phyloP scores from a whole-genome alignment of 2,329 filamentous ascomycete genomes.

The Macrophomina tecta region DNA sequence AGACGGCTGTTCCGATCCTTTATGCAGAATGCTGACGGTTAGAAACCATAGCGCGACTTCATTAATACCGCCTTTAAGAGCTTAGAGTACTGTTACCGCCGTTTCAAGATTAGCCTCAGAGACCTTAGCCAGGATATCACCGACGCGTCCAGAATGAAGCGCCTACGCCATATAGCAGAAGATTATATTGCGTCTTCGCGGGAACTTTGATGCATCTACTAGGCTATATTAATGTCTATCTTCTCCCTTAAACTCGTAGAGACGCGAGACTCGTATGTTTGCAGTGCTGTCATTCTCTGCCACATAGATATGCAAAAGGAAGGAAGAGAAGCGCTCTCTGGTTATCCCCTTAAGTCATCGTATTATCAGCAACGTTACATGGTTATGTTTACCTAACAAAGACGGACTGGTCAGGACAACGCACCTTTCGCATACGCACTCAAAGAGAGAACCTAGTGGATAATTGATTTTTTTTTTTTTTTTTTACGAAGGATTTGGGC shows the following conservation, averaged over 20 bases:
- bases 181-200: no score
- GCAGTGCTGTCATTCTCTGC: no score
- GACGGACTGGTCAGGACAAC: background rate
- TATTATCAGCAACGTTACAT: no score
- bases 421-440: conserved; percentile 4
- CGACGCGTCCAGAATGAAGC: background rate
- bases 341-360: no score
- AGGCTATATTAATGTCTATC: no score
- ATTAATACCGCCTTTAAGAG: conserved; percentile 30
- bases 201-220: no score
- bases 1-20: conserved; percentile 32
- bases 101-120: conserved; percentile 34
- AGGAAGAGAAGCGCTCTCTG: background rate
- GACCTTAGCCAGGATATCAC: conserved; percentile 28
- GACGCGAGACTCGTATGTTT: no score
- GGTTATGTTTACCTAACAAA: background rate
- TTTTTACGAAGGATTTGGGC: background rate
- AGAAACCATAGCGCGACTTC: conserved; percentile 34
- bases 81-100: conserved; percentile 31
- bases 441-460: background rate
- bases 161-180: background rate
- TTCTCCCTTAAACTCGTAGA: no score
- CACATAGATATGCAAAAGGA: background rate
- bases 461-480: no score
- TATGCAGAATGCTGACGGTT: conserved; percentile 34